Evolutionary conservation across 1,284 basidiomycete species (phyloP).

Genomic region (Puccinia polysora): DNA sequence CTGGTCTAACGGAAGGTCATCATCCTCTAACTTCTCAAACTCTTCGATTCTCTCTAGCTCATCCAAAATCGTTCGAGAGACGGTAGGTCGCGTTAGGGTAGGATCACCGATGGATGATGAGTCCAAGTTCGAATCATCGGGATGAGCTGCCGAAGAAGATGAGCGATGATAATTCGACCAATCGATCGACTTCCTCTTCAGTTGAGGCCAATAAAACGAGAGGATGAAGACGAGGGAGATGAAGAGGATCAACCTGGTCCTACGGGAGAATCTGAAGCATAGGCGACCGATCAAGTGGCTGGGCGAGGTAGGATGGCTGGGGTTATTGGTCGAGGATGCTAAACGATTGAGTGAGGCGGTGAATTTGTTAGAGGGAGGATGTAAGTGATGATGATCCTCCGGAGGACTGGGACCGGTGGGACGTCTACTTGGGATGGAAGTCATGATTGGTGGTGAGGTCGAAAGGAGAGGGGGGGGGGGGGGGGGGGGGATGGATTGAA

Average conservation of each 20-base stretch:
- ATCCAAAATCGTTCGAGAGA: not conserved
- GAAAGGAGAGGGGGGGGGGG: not conserved
- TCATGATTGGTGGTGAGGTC: not conserved
- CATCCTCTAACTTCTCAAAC: not conserved
- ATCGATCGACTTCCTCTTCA: not conserved
- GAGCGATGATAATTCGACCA: not conserved
- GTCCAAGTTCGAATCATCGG: too few relatives aligned
- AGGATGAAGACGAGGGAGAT: not conserved
- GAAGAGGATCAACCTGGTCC: not conserved
- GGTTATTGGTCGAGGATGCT: not conserved
- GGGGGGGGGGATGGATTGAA: too few relatives aligned
- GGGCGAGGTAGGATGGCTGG: not conserved
- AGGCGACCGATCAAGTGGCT: not conserved
- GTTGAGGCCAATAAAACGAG: conserved; percentile 6
- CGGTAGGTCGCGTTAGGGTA: not conserved
- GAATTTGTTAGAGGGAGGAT: not conserved
- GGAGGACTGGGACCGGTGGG: not conserved
- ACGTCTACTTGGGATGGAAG: not conserved
- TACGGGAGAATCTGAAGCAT: not conserved
- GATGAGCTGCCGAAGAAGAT: too few relatives aligned
- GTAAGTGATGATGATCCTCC: not conserved
- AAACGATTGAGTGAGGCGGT: conserved; percentile 9
- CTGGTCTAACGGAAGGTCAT: not conserved
- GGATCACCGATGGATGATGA: too few relatives aligned
- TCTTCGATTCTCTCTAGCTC: conserved; percentile 11